These are phyloP conservation scores for Cylindrodendrum hubeiense DNA, from an alignment of 2,329 filamentous ascomycete genomes.

Conservation along the genomic window DNA sequence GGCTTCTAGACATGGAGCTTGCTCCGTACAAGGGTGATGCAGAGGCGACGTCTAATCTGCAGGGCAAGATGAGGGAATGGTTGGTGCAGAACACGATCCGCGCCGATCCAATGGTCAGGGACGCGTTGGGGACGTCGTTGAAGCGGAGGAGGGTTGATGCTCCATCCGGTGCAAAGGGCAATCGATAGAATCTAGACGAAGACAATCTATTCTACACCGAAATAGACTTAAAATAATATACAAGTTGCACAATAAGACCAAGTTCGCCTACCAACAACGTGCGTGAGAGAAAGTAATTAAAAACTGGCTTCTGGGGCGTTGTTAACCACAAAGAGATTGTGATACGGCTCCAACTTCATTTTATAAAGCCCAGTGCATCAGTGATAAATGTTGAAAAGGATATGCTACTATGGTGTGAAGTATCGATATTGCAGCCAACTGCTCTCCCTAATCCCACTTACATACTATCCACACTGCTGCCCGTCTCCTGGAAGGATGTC, in stretches of 20 bases:
- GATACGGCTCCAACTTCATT: too few species aligned
- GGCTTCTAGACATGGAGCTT: constrained; percentile 82
- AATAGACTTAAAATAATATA: constrained; percentile 33
- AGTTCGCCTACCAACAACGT: background rate
- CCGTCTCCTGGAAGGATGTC: too few species aligned
- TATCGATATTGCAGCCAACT: too few species aligned
- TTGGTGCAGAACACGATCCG: constrained; percentile 88
- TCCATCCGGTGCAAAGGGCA: constrained; percentile 71
- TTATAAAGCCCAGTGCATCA: too few species aligned
- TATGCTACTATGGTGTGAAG: too few species aligned
- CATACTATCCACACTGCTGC: too few species aligned
- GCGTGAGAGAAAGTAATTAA: too few species aligned
- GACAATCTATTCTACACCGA: constrained; percentile 25
- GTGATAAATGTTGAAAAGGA: too few species aligned
- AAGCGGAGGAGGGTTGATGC: constrained; percentile 72
- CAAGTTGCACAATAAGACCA: constrained; percentile 17
- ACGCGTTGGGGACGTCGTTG: constrained; percentile 79
- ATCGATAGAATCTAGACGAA: constrained; percentile 45
- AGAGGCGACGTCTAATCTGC: constrained; percentile 68
- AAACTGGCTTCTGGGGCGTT: too few species aligned
- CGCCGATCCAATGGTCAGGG: constrained; percentile 83
- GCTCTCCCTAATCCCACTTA: too few species aligned
- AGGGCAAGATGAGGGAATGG: constrained; percentile 84
- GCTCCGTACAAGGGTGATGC: constrained; percentile 84
- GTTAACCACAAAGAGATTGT: too few species aligned